Evolutionary conservation across 1,284 basidiomycete genomes (phyloP), one percentile per base, ranked within the genome.

Genomic region (Moniliella sp.): DNA sequence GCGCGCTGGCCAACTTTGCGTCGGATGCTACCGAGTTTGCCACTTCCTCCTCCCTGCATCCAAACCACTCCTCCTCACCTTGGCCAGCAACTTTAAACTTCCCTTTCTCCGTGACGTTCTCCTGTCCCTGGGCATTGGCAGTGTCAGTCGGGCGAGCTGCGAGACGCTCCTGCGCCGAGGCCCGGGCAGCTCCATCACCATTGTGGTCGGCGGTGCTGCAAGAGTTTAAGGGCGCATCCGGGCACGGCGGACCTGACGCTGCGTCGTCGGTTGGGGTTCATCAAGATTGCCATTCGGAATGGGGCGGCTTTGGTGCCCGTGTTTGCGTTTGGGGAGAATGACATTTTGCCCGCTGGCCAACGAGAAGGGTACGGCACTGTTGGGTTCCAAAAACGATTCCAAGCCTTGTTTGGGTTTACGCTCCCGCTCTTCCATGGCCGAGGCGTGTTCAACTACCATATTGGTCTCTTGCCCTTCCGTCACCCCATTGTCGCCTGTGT

Each of bases 341-440:
- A 97, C 78, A 88, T 97, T 33, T 97, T 82, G 84, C 43, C 88
- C 94, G 65, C 76, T 94, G 70, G 75, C 82, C 1, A 97, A 93
- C 57, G 74, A 83, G 48, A 76, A 76, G 48, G 86, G 86, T 0
- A 91, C 86, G 0, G 74, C 73, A n/a, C 64, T 94, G 21, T 79
- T 63, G 69, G 66, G 15, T 50, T 91, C 5, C 84, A 94, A 62
- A 80, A 81, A 60, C 73, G 73, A 46, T 91, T 94, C 60, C 83
- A 93, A 61, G 21, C n/a, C 30, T 61, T 80, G 25, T 93, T 94
- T 51, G 91, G 88, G 0, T 99, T 94, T 57, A 99, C 88, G 0
- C 64, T 97, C n/a, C 88, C 88, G 13, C 62, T 88, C 27, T 88
- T 93, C 62, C 82, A 88, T 61, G 84, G 84, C 3, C 39, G 62